phyloP scores from a whole-genome alignment of 352 stramenopile species.

The Phytophthora sojae region DNA sequence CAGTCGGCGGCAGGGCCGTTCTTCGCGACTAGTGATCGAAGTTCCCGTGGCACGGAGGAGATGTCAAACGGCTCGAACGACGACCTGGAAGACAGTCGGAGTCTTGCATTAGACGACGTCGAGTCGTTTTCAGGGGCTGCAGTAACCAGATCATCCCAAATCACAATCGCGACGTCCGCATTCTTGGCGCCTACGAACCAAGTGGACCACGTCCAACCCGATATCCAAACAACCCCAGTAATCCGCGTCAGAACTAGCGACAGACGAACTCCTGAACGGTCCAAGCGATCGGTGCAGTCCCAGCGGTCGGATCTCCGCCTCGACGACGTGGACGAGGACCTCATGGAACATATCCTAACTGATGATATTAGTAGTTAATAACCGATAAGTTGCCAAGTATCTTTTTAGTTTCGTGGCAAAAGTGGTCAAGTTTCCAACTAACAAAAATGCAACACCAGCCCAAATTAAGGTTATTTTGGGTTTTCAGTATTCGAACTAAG shows the following conservation, averaged over 20 bases:
- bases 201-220: constrained; percentile 13
- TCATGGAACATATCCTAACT: constrained; percentile 72
- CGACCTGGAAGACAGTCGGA: constrained; percentile 16
- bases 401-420: constrained; percentile 7
- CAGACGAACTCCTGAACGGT: constrained; percentile 16
- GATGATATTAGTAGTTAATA: constrained; percentile 17
- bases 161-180: constrained; percentile 16
- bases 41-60: constrained; percentile 8
- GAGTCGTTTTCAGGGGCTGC: constrained; percentile 14
- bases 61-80: constrained; percentile 3
- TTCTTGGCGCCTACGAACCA: constrained; percentile 21
- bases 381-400: constrained; percentile 6
- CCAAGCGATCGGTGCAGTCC: constrained; percentile 7
- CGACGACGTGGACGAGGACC: constrained; percentile 69
- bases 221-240: constrained; percentile 23
- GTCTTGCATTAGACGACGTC: constrained; percentile 14
- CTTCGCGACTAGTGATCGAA: constrained; percentile 18
- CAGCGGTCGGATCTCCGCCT: constrained; percentile 47
- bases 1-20: constrained; percentile 6
- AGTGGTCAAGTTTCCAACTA: neutral
- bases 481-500: neutral
- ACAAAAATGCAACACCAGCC: neutral
- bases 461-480: constrained; percentile 6
- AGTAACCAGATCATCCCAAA: constrained; percentile 14
- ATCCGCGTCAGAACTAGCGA: constrained; percentile 37